These are phyloP conservation scores for Phytopythium vexans DNA, from an alignment of 352 stramenopile species.

Conservation along the genomic window DNA sequence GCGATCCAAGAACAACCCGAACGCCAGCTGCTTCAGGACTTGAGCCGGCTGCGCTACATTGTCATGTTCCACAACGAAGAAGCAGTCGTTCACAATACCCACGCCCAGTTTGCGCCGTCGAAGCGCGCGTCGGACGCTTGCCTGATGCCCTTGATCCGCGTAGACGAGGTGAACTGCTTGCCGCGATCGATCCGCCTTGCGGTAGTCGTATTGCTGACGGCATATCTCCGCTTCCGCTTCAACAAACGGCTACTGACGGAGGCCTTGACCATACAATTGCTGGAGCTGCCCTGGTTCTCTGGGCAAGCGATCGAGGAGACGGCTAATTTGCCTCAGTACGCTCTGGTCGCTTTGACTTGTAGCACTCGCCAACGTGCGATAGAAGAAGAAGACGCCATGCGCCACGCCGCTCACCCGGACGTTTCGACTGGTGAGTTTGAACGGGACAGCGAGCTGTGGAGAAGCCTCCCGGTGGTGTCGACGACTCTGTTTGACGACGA, in stretches of 20 bases:
- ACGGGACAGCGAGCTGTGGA: conserved; percentile 30
- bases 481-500: conserved; percentile 24
- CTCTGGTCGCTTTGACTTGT: conserved; percentile 29
- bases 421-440: conserved; percentile 5
- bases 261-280: conserved; percentile 35
- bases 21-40: conserved; percentile 13
- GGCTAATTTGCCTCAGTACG: conserved; percentile 38
- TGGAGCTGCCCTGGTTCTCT: conserved; percentile 21
- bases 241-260: conserved; percentile 34
- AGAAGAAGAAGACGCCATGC: conserved; percentile 17
- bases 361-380: conserved; percentile 24
- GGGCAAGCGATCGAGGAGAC: conserved; percentile 29
- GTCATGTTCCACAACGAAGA: conserved; percentile 46
- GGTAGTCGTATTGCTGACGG: conserved; percentile 27
- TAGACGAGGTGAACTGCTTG: conserved; percentile 27
- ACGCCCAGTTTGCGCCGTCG: conserved; percentile 40
- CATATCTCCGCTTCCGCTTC: conserved; percentile 43
- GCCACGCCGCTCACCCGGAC: conserved; percentile 4
- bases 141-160: conserved; percentile 28
- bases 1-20: conserved; percentile 8
- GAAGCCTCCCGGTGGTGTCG: conserved; percentile 34
- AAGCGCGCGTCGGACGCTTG: conserved; percentile 27
- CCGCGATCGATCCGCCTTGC: conserved; percentile 24
- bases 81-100: conserved; percentile 35
- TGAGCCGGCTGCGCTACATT: conserved; percentile 35